These are phyloP conservation scores for Amphibolis antarctica DNA, from an alignment of 106 monocot genomes.

Conservation along the genomic window DNA sequence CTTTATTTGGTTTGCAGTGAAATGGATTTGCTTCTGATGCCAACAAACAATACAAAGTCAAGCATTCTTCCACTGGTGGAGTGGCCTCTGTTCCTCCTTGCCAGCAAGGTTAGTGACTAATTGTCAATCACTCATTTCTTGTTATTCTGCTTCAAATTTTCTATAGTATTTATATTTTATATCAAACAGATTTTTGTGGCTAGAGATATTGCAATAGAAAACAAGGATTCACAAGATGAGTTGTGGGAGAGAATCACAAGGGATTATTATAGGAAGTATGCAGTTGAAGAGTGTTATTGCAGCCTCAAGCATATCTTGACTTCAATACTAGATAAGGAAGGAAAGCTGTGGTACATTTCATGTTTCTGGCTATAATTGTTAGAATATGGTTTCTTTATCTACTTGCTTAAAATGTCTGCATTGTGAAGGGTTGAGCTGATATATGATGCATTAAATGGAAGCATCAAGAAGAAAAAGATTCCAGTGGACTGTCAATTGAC, in stretches of 20 bases:
- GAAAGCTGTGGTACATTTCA: slow-evolving; percentile 50
- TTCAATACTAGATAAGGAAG: slow-evolving; percentile 57
- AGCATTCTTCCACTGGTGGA: slow-evolving; percentile 51
- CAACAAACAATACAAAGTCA: slow-evolving; percentile 77
- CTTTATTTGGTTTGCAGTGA: slow-evolving; percentile 29
- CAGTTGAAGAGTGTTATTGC: slow-evolving; percentile 71
- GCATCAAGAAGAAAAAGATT: slow-evolving; percentile 30
- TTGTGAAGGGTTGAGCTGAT: slow-evolving; percentile 61
- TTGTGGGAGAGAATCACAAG: slow-evolving; percentile 76
- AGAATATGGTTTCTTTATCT: background rate
- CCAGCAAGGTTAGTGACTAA: slow-evolving; percentile 55
- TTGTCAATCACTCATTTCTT: background rate
- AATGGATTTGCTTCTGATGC: slow-evolving; percentile 78
- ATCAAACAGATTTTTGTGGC: slow-evolving; percentile 64
- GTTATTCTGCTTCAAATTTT: background rate
- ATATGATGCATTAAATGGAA: slow-evolving; percentile 38
- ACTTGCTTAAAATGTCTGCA: background rate
- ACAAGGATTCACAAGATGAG: slow-evolving; percentile 54
- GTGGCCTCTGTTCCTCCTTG: slow-evolving; percentile 83
- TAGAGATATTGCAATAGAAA: slow-evolving; percentile 77
- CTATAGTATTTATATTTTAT: background rate
- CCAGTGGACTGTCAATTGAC: slow-evolving; percentile 36
- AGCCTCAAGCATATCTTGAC: slow-evolving; percentile 43
- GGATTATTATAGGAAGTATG: slow-evolving; percentile 94
- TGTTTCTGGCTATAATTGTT: background rate